These are phyloP conservation scores for Pyrenula aspistea DNA, from an alignment of 495 filamentous ascomycete species.

Conservation along the genomic window DNA sequence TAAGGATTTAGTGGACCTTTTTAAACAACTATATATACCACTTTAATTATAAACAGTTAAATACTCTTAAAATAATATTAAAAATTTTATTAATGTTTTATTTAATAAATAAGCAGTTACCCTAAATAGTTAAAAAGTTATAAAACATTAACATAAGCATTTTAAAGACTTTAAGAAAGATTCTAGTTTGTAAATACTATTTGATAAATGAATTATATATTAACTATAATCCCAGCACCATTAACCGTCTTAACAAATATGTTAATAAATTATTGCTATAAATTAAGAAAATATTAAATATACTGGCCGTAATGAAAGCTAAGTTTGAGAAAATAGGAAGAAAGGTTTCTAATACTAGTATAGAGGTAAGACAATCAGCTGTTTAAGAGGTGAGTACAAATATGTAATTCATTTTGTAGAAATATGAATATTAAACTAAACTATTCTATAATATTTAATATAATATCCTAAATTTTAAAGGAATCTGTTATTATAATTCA, in stretches of 20 bases:
- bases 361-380: neutral
- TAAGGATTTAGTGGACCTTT: neutral
- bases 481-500: conserved; percentile 4
- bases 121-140: neutral
- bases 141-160: conserved; percentile 1
- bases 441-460: neutral
- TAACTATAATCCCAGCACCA: neutral
- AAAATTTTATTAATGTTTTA: neutral
- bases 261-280: neutral
- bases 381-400: neutral
- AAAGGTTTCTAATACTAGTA: neutral
- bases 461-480: conserved; percentile 1
- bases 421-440: neutral
- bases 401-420: conserved; percentile 1
- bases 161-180: neutral
- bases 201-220: neutral
- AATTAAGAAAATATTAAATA: neutral
- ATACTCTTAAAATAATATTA: neutral
- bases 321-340: neutral
- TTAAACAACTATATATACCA: neutral
- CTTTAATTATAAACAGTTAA: conserved; percentile 2
- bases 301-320: neutral
- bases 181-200: neutral
- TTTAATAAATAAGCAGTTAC: neutral
- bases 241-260: neutral